Percentiles rank a stretch among this genome's conserved stretches.
Evolutionary conservation across 2,329 filamentous ascomycete genomes (phyloP).

Genomic region (Penicillium brevicompactum): DNA sequence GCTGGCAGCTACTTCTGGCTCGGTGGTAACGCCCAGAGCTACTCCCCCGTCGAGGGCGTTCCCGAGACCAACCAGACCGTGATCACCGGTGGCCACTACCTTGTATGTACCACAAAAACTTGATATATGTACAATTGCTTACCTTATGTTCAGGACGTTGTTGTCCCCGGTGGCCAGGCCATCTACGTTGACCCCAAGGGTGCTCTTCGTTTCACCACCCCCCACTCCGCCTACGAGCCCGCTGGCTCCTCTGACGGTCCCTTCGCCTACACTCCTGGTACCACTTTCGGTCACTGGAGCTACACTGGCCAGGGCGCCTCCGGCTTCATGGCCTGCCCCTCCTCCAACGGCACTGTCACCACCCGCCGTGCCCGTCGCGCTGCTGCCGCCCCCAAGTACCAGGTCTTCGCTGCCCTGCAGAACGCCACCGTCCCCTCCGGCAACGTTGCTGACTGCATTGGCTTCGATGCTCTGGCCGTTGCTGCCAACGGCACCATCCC

Average conservation of each 20-base stretch:
- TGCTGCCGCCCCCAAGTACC: slow-evolving; percentile 28
- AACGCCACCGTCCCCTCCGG: slow-evolving; percentile 43
- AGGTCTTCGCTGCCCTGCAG: slow-evolving; percentile 42
- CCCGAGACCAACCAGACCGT: slow-evolving; percentile 50
- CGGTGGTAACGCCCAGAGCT: slow-evolving; percentile 48
- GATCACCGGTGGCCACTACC: slow-evolving; percentile 40
- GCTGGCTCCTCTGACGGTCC: slow-evolving; percentile 52
- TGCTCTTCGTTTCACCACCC: slow-evolving; percentile 56
- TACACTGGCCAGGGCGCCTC: slow-evolving; percentile 34
- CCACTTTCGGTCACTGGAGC: slow-evolving; percentile 29
- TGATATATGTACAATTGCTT: slow-evolving; percentile 15
- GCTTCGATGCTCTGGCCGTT: slow-evolving; percentile 38
- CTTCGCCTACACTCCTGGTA: slow-evolving; percentile 46
- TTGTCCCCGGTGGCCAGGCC: slow-evolving; percentile 64
- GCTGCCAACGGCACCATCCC: slow-evolving; percentile 20
- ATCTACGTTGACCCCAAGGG: slow-evolving; percentile 60
- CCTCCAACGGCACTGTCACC: slow-evolving; percentile 10
- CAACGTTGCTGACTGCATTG: slow-evolving; percentile 40
- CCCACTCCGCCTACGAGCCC: slow-evolving; percentile 58
- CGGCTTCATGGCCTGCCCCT: slow-evolving; percentile 48
- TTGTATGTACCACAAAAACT: slow-evolving; percentile 29
- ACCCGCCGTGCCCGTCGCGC: slow-evolving; percentile 11
- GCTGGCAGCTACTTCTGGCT: slow-evolving; percentile 51
- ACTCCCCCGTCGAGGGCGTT: slow-evolving; percentile 48
- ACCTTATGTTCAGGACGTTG: slow-evolving; percentile 42